These are phyloP conservation scores for Xanthoceras sorbifolium DNA, from an alignment of 345 rosid species.

Conservation along the genomic window DNA sequence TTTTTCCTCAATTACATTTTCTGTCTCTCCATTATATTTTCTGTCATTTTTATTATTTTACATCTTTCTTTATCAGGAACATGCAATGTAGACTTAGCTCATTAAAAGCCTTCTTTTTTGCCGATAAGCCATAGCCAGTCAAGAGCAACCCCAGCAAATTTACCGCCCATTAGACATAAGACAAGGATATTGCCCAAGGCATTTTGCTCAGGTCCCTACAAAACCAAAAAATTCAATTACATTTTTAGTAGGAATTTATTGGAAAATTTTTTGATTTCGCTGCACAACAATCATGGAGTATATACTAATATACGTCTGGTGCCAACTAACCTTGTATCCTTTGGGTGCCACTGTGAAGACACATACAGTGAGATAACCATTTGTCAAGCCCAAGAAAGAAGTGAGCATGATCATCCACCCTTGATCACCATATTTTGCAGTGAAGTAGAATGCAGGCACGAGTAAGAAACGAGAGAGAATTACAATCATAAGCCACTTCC, in stretches of 20 bases:
- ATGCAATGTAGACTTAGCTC: conserved; percentile 1
- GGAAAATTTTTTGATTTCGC: neutral
- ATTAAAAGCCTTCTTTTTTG: conserved; percentile 43
- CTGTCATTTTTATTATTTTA: no score
- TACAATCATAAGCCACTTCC: conserved; percentile 52
- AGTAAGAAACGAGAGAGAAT: conserved; percentile 61
- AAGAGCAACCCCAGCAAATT: conserved; percentile 67
- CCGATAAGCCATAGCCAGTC: conserved; percentile 93
- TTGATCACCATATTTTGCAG: conserved; percentile 79
- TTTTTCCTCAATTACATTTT: no score
- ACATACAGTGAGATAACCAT: conserved; percentile 82
- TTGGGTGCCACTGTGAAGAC: conserved; percentile 77
- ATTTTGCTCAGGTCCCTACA: conserved; percentile 91
- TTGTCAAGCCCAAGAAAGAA: conserved; percentile 68
- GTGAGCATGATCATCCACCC: conserved; percentile 87
- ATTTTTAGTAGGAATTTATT: neutral
- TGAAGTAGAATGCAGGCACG: conserved; percentile 82
- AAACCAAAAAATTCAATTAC: conserved; percentile 8
- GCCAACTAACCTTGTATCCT: conserved; percentile 70
- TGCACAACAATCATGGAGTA: neutral
- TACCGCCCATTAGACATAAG: conserved; percentile 58
- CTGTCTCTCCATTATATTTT: no score
- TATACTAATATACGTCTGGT: neutral
- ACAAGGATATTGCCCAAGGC: conserved; percentile 88
- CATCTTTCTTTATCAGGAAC: no score